A percentile compares a stretch with the other conserved stretches of the same genome.
Evolutionary conservation across 1,284 basidiomycete species (phyloP).

Genomic region (Athelia psychrophila): DNA sequence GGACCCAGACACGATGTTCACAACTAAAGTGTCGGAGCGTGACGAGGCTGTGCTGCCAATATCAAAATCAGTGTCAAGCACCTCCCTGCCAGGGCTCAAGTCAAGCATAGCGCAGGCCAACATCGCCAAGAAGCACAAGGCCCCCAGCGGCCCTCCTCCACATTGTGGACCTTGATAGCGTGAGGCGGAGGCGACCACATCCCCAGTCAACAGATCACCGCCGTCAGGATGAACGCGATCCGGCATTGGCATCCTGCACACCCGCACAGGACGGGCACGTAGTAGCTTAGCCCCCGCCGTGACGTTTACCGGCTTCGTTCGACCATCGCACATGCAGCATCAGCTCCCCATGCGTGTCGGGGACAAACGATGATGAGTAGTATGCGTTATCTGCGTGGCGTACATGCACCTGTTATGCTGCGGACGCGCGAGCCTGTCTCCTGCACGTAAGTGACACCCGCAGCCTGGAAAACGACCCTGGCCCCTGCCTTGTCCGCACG

Average conservation of each 20-base stretch:
- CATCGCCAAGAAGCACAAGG: too few species aligned
- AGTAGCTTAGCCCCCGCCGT: constrained; percentile 47
- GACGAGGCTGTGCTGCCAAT: too few species aligned
- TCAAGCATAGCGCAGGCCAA: too few species aligned
- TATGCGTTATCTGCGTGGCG: constrained; percentile 48
- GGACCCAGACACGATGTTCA: too few species aligned
- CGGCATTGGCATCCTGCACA: constrained; percentile 38
- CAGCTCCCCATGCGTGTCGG: constrained; percentile 37
- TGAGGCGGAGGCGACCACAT: constrained; percentile 63
- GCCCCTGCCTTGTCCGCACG: constrained; percentile 49
- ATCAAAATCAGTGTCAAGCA: too few species aligned
- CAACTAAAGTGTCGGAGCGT: too few species aligned
- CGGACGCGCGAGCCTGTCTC: constrained; percentile 24
- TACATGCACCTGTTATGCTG: constrained; percentile 42
- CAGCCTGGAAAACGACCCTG: constrained; percentile 53
- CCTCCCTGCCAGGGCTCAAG: too few species aligned
- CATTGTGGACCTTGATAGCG: too few species aligned
- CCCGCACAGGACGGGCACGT: constrained; percentile 51
- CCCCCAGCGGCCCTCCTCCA: too few species aligned
- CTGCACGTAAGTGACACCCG: constrained; percentile 50
- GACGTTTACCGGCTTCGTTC: constrained; percentile 60
- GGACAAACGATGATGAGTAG: constrained; percentile 67
- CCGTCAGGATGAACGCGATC: constrained; percentile 64
- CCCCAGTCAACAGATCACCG: constrained; percentile 57
- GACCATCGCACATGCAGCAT: constrained; percentile 70